A percentile compares a stretch with the other conserved stretches of the same genome.
These are phyloP conservation scores for Nemophila menziesii DNA, from an alignment of 257 asterid species.

Conservation along the genomic window DNA sequence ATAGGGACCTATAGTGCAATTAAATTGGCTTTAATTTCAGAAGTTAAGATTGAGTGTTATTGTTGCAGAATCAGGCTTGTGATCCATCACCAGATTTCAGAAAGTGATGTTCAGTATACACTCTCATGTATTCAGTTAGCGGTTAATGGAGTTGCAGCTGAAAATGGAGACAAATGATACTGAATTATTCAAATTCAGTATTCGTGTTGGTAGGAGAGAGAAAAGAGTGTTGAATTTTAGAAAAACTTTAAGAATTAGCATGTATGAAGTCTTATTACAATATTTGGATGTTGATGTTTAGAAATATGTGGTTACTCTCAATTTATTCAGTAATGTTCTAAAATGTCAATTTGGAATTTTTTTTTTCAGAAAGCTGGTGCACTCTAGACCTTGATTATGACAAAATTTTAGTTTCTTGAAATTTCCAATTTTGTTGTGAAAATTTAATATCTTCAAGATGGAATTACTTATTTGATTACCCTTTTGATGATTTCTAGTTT, in stretches of 20 bases:
- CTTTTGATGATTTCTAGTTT: no score
- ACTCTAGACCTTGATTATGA: no score
- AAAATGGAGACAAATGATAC: background rate
- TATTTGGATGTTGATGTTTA: no score
- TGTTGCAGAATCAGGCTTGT: background rate
- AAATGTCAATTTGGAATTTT: no score
- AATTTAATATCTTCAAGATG: no score
- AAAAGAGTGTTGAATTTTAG: no score
- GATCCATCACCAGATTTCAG: slow-evolving; percentile 87
- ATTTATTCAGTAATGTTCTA: background rate
- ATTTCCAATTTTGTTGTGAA: no score
- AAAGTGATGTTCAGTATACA: slow-evolving; percentile 58
- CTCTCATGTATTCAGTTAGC: slow-evolving; percentile 71
- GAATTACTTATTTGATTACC: no score
- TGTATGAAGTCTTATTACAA: background rate
- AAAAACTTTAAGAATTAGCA: background rate
- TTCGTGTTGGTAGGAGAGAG: background rate
- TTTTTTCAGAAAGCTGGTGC: no score
- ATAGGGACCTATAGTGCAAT: no score
- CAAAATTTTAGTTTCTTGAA: no score
- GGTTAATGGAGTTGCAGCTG: background rate
- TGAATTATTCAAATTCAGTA: background rate
- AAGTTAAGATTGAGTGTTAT: background rate
- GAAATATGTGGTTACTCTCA: background rate
- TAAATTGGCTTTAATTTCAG: no score